Conservation (phyloP, 345 rosid species). For the Corchorus capsularis region DNA sequence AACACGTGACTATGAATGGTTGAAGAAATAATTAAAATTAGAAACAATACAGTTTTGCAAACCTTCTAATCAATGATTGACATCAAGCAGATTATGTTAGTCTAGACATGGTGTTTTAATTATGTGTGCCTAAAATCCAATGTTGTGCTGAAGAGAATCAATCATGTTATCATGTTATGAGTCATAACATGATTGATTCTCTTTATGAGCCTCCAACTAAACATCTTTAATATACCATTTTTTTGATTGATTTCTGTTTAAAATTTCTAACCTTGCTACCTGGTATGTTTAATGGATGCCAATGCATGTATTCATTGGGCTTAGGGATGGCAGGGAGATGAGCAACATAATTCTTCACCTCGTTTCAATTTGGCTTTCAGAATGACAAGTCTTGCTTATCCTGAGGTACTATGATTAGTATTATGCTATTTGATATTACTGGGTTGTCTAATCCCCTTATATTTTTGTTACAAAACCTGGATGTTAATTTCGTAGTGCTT, state of each 20-base stretch:
- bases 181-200: no score
- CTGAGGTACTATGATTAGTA: slow-evolving; percentile 53
- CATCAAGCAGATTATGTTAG: not conserved
- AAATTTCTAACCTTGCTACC: not conserved
- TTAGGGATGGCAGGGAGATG: slow-evolving; percentile 55
- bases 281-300: not conserved
- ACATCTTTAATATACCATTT: not conserved
- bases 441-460: not conserved
- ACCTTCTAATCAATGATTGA: not conserved
- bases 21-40: not conserved
- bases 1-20: not conserved
- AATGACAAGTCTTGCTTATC: slow-evolving; percentile 58
- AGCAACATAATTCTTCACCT: slow-evolving; percentile 45
- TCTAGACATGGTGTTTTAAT: not conserved
- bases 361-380: slow-evolving; percentile 72
- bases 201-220: not conserved
- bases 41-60: not conserved
- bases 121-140: not conserved
- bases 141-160: not conserved
- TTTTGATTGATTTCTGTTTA: not conserved
- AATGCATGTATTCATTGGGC: not conserved
- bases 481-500: not conserved
- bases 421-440: not conserved
- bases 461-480: not conserved
- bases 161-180: no score